Conservation (phyloP, 140 eudicot genomes). For the Erigeron philadelphicus region DNA sequence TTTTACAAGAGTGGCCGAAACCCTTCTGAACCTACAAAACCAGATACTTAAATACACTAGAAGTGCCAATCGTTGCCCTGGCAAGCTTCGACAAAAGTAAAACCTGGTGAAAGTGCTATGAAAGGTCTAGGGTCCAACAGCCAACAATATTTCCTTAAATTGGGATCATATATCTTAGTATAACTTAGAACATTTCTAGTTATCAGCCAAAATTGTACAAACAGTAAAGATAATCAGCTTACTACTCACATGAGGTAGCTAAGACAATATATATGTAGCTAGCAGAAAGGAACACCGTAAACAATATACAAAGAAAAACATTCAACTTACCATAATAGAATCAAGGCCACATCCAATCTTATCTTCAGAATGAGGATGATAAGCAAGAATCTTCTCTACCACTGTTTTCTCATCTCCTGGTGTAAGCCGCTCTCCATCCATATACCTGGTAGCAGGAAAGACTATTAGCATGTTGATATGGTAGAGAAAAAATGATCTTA, state of each 20-base stretch:
- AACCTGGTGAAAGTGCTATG: neutral
- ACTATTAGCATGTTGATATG: neutral
- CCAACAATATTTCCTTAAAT: neutral
- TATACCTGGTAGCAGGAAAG: conserved; percentile 42
- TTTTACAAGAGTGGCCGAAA: neutral
- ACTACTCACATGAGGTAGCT: conserved; percentile 12
- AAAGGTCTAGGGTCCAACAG: neutral
- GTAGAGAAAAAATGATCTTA: neutral
- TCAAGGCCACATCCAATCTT: conserved; percentile 78
- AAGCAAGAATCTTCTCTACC: conserved; percentile 65
- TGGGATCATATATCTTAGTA: neutral
- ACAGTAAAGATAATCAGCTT: neutral
- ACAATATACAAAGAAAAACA: conserved; percentile 7
- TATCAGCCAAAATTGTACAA: too few relatives aligned
- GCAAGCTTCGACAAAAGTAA: too few relatives aligned
- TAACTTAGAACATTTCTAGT: neutral
- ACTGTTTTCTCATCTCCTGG: conserved; percentile 56
- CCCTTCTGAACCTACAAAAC: neutral
- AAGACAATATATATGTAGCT: neutral
- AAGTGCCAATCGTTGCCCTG: neutral
- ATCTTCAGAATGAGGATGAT: conserved; percentile 71
- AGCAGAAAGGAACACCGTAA: neutral
- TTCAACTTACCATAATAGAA: conserved; percentile 64
- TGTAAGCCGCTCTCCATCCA: conserved; percentile 67
- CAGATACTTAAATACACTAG: neutral